Conservation (phyloP, 2,329 filamentous ascomycete genomes). For the Nemania sp. region DNA sequence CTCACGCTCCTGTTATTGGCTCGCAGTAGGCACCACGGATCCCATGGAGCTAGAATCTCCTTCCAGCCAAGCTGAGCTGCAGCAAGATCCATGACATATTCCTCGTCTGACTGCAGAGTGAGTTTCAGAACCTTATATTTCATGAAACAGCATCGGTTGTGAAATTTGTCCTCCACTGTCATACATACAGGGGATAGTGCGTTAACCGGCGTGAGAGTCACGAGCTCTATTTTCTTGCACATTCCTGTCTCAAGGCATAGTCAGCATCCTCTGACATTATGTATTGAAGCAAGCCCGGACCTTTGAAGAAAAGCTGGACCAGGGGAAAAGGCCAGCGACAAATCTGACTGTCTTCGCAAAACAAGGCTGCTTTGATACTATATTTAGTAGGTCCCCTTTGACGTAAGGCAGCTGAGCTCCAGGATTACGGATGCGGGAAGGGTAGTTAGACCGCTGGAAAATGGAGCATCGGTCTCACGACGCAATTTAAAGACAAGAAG, state of each 20-base stretch:
- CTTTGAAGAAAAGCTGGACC: too few species aligned
- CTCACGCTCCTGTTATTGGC: neutral
- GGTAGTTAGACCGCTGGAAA: too few species aligned
- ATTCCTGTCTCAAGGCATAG: neutral
- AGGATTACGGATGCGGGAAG: too few species aligned
- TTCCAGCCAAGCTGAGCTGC: slow-evolving; percentile 20
- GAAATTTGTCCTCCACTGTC: neutral
- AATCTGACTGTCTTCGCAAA: too few species aligned
- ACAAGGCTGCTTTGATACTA: too few species aligned
- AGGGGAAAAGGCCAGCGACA: too few species aligned
- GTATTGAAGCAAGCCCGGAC: too few species aligned
- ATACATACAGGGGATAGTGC: slow-evolving; percentile 14
- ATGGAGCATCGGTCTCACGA: too few species aligned
- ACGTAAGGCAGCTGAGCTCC: too few species aligned
- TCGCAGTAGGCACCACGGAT: slow-evolving; percentile 7
- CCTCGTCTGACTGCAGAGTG: slow-evolving; percentile 11
- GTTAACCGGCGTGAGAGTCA: slow-evolving; percentile 9
- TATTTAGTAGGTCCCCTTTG: too few species aligned
- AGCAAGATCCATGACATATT: slow-evolving; percentile 19
- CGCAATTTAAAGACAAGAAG: too few species aligned
- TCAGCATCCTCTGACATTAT: neutral
- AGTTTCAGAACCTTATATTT: slow-evolving; percentile 14
- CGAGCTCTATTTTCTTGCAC: slow-evolving; percentile 10
- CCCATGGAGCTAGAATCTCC: slow-evolving; percentile 20
- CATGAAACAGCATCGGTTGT: neutral